Conservation (phyloP, 202 grass and related monocot genomes). For the Miscanthus sacchariflorus region DNA sequence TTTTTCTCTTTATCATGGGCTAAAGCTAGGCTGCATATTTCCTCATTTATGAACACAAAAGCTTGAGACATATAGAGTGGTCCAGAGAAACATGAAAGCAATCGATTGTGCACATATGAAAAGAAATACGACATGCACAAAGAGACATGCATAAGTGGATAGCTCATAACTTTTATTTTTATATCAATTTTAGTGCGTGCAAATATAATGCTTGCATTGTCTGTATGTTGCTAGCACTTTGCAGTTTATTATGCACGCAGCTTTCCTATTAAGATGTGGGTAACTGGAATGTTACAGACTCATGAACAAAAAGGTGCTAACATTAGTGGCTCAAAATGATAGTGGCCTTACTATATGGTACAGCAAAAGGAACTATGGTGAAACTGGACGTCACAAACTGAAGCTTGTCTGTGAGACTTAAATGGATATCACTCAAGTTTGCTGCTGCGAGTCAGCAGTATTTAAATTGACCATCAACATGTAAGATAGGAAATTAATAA, state of each 20-base stretch:
- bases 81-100: constrained; percentile 14
- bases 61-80: background rate
- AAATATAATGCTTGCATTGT: constrained; percentile 3
- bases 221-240: constrained; percentile 47
- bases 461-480: constrained; percentile 32
- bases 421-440: constrained; percentile 44
- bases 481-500: constrained; percentile 29
- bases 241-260: constrained; percentile 46
- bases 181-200: constrained; percentile 14
- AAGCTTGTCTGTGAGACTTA: constrained; percentile 14
- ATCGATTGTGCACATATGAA: background rate
- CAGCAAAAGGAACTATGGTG: constrained; percentile 38
- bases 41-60: background rate
- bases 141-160: constrained; percentile 36
- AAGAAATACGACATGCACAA: constrained; percentile 48
- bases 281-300: constrained; percentile 30
- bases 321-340: background rate
- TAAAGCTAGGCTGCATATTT: background rate
- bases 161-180: constrained; percentile 42
- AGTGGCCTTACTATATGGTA: background rate
- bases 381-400: constrained; percentile 8
- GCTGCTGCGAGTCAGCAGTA: constrained; percentile 35
- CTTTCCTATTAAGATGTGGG: constrained; percentile 36
- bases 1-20: background rate
- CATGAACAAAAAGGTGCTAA: background rate